Base-by-base conservation (phyloP, 2,329 filamentous ascomycete genomes). In the Botryotinia convoluta region DNA sequence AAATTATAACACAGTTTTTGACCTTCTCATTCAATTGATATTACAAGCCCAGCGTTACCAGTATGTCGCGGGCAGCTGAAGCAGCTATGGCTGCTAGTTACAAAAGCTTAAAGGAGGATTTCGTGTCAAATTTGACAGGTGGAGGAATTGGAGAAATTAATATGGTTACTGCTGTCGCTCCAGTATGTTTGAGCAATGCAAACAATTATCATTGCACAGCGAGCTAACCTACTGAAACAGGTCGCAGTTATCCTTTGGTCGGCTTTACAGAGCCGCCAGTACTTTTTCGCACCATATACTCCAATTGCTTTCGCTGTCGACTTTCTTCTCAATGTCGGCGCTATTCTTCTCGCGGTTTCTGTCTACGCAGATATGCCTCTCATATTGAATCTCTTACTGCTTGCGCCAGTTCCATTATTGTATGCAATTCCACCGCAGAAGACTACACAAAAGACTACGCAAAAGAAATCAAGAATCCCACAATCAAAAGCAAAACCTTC, bases 31-130 rank as follows among this genome's bases (percentile, higher is more conserved):
- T 32, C 20, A 22, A 51, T 65, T 12, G 59, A 71, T 20, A 12
- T 22, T 42, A 35, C 26, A 42, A 71, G 32, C 45, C 26, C 35
- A 59, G 22, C 32, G 22, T 51, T 44, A 29, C 71, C 29, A 62
- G 39, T 62, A 79, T 80, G 79, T 80, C 79, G 65, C 75, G 77
- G 61, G 78, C 77, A 77, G 77, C 78, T 63, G 77, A 79, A 75
- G 77, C 82, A 76, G 82, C 81, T 74, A 82, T 80, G 79, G 81
- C 84, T 64, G 82, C 83, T 74, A 91, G 87, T 83, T 97, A 98
- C 86, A 99, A 98, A 84, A 89, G 92, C 79, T 87, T 92, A 78
- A 99, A 99, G 85, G 95, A 97, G 86, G 94, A 94, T 81, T 97
- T 97, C 82, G 96, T 99, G 80, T 97, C 95, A 72, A 93, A 94